phyloP scores from a whole-genome alignment of 208 protist genomes.

The Borovskyia barvae region DNA sequence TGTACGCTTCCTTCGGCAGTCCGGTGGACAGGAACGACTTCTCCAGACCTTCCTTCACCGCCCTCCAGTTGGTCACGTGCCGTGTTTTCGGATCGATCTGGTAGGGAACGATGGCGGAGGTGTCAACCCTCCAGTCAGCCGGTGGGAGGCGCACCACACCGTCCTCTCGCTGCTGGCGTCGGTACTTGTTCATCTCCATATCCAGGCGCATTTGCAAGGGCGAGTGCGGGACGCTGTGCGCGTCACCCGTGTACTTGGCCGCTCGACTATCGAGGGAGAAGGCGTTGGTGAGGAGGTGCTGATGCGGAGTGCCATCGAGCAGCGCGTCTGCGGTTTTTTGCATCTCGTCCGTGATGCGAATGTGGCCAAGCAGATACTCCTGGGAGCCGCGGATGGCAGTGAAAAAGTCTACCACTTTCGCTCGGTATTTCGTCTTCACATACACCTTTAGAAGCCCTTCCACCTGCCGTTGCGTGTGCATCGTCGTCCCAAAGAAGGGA shows the following conservation, averaged over 20 bases:
- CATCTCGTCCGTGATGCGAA: conserved; percentile 64
- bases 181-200: conserved; percentile 77
- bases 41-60: conserved; percentile 87
- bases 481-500: conserved; percentile 72
- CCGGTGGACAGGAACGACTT: conserved; percentile 77
- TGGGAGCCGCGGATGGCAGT: conserved; percentile 65
- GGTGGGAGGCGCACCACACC: conserved; percentile 88
- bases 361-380: conserved; percentile 62
- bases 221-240: conserved; percentile 69
- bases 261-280: conserved; percentile 54
- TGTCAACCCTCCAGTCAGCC: conserved; percentile 67
- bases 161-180: conserved; percentile 82
- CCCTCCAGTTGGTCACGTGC: conserved; percentile 83
- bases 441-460: conserved; percentile 78
- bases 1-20: conserved; percentile 79
- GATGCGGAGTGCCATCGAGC: conserved; percentile 80
- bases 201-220: conserved; percentile 86
- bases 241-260: conserved; percentile 64
- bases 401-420: conserved; percentile 84
- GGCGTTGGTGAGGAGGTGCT: conserved; percentile 84
- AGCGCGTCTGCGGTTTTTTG: conserved; percentile 54
- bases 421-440: conserved; percentile 71
- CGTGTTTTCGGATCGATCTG: conserved; percentile 64
- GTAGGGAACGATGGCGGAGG: conserved; percentile 77
- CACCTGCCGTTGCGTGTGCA: conserved; percentile 84